phyloP scores from a whole-genome alignment of 371 early-diverging fungal species.

The Choanephora cucurbitarum region DNA sequence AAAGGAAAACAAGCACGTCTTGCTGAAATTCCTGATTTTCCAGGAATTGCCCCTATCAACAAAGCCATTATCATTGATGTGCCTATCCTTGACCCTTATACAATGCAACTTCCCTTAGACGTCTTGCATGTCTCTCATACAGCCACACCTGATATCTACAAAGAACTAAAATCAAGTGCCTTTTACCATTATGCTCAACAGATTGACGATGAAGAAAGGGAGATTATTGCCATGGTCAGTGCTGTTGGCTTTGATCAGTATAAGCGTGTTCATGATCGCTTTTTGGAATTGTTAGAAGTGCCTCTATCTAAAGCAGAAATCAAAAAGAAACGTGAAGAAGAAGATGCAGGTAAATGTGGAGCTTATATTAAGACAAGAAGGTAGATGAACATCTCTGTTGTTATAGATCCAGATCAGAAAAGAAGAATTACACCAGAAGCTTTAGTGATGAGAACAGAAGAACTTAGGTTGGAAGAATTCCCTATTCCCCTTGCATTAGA shows the following conservation, averaged over 20 bases:
- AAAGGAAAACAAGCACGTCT: conserved; percentile 20
- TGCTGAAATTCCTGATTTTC: conserved; percentile 22
- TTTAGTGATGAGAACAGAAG: conserved; percentile 36
- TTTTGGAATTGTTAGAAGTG: conserved; percentile 29
- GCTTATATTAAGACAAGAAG: not conserved
- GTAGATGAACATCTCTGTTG: not conserved
- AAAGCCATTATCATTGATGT: conserved; percentile 28
- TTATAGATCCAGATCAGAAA: conserved; percentile 15
- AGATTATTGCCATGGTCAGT: conserved; percentile 17
- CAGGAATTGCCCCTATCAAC: conserved; percentile 15
- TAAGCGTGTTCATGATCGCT: conserved; percentile 28
- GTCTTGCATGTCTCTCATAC: conserved; percentile 11
- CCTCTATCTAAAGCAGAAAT: conserved; percentile 28
- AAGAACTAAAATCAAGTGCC: conserved; percentile 7
- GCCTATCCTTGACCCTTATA: conserved; percentile 30
- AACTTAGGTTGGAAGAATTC: conserved; percentile 45
- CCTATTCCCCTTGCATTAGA: conserved; percentile 48
- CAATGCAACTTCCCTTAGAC: conserved; percentile 21
- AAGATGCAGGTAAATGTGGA: conserved; percentile 14
- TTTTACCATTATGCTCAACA: conserved; percentile 11
- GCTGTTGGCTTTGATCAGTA: conserved; percentile 27
- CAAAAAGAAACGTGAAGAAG: conserved; percentile 27
- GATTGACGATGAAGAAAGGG: conserved; percentile 11
- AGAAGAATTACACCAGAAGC: conserved; percentile 21
- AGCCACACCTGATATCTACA: conserved; percentile 17